A percentile compares a stretch with the other conserved stretches of the same genome.
phyloP scores from a whole-genome alignment of 2,329 filamentous ascomycete species.

The Aspergillus pseudonomiae region DNA sequence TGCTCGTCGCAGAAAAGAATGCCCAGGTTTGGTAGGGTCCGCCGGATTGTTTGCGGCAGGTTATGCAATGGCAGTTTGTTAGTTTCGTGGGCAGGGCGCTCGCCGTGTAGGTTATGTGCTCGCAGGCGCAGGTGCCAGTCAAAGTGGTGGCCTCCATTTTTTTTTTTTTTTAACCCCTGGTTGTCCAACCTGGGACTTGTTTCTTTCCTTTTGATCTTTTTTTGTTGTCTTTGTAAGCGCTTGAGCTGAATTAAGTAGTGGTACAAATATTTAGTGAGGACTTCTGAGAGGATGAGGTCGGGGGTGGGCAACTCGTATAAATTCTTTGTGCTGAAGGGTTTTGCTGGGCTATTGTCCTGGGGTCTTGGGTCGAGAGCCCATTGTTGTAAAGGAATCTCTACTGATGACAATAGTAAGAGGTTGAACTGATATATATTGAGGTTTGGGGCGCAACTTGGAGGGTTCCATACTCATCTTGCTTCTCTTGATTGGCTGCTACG shows the following conservation, averaged over 20 bases:
- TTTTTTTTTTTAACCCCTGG: background rate
- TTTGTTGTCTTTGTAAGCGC: background rate
- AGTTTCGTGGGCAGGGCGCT: conserved; percentile 37
- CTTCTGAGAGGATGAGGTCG: background rate
- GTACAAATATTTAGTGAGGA: background rate
- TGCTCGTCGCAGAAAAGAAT: conserved; percentile 39
- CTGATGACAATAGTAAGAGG: background rate
- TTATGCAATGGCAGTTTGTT: conserved; percentile 46
- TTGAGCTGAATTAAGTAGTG: too few relatives aligned
- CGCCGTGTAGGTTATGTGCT: conserved; percentile 45
- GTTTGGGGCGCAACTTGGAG: background rate
- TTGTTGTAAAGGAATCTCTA: background rate
- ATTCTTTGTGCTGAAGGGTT: background rate
- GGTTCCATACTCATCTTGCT: background rate
- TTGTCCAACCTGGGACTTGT: background rate
- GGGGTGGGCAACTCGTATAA: background rate
- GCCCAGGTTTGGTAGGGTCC: conserved; percentile 50
- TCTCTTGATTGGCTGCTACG: background rate
- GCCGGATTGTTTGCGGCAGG: conserved; percentile 53
- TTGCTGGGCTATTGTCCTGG: background rate
- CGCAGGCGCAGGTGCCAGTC: conserved; percentile 50
- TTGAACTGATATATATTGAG: background rate
- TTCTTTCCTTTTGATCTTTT: background rate
- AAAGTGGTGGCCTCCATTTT: background rate
- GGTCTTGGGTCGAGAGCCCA: background rate